Base-by-base conservation (phyloP, 257 asterid species). In the Nicotiana otophora region DNA sequence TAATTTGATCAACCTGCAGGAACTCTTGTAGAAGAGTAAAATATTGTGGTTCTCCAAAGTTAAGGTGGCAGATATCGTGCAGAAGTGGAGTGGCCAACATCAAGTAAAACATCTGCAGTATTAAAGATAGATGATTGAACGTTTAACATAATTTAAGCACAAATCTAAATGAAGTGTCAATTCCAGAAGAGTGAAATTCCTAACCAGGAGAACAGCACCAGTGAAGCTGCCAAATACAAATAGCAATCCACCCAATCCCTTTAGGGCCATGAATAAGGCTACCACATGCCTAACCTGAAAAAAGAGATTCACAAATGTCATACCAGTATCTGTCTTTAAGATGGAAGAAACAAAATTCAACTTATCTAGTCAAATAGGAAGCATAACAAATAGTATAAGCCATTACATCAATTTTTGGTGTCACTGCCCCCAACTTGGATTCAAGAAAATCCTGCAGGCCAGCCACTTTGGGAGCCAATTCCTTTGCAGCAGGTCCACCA, bases 401-500 rank as follows among this genome's bases (percentile, higher is more conserved):
- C 34, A 83, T 75, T 92, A 94, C 99, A 85, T 94, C 97, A 75
- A 94, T 81, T 68, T 87, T 87, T 28, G 86, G 54, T 64, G 79
- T 76, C 82, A 66, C 90, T 76, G 86, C 84, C 79, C 98, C 98
- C 17, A 92, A 39, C 57, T 84, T 86, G 61, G 89, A 85, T 60
- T 89, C 86, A 3, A 92, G 81, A 70, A 67, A 53, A 81, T 87
- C 84, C 91, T 93, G 89, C 82, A 89, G 77, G 39, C 85, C 83
- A 65, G 86, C 90, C 87, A 96, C 83, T 86, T 92, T 96, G 72
- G 97, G 94, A 83, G 93, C 94, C 93, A 90, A 90, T 80, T 86
- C 92, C 88, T 90, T 87, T 65, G 94, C 97, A 69, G 98, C 95
- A 15, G 97, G 92, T 11, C 99, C 99, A 81, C 98, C 98, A 82